These are phyloP conservation scores for Pinus tabuliformis DNA, from an alignment of 75 land plant genomes.

Conservation along the genomic window DNA sequence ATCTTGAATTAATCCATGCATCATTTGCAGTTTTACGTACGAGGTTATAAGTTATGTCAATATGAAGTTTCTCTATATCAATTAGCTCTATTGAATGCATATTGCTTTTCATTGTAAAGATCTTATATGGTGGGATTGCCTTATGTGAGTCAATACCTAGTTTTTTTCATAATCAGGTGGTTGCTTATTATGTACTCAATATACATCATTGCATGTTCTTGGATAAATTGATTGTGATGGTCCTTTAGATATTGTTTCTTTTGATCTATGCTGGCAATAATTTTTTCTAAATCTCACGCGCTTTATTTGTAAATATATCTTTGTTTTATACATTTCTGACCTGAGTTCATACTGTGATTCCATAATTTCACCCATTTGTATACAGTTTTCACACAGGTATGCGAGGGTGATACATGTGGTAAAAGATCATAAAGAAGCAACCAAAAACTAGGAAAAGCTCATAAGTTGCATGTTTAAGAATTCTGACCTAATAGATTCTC, in stretches of 20 bases:
- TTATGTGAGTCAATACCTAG: background rate
- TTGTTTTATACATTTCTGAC: background rate
- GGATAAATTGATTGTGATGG: background rate
- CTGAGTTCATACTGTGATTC: background rate
- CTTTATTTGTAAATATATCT: background rate
- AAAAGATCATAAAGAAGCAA: background rate
- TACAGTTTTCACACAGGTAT: background rate
- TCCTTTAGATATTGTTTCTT: background rate
- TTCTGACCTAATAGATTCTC: background rate
- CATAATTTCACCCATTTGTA: background rate
- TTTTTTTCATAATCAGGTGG: background rate
- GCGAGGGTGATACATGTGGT: background rate
- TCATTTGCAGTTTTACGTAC: background rate
- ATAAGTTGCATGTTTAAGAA: background rate
- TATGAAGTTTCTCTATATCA: background rate
- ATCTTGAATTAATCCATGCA: background rate
- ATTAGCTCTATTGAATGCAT: background rate
- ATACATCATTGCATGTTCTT: background rate
- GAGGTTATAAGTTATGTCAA: background rate
- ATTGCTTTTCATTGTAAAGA: background rate
- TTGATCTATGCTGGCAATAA: too few relatives aligned
- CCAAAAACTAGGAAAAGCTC: background rate
- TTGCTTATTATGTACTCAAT: background rate
- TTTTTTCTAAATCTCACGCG: background rate
- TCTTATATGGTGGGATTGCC: background rate